Evolutionary conservation across 345 rosid species (phyloP).

Genomic region (Brassica juncea): DNA sequence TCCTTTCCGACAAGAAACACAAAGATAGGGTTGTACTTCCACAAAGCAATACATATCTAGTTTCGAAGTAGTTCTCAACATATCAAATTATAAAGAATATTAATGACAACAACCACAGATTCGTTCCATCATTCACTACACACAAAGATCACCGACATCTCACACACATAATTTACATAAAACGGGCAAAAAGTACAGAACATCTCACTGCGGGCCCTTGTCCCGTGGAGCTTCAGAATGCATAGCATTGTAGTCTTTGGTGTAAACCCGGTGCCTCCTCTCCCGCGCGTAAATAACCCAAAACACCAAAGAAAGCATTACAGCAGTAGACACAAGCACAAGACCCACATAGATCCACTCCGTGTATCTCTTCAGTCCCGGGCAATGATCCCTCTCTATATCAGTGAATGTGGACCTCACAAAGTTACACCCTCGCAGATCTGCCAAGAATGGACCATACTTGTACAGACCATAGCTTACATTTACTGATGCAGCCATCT

Average conservation of each 20-base stretch:
- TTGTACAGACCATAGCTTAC: slow-evolving; percentile 74
- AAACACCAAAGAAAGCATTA: slow-evolving; percentile 87
- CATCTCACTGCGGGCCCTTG: slow-evolving; percentile 38
- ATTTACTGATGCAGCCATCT: slow-evolving; percentile 71
- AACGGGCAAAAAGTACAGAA: slow-evolving; percentile 14
- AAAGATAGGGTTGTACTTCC: not conserved
- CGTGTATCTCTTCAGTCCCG: slow-evolving; percentile 57
- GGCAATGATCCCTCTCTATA: slow-evolving; percentile 58
- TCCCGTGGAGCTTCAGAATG: slow-evolving; percentile 34
- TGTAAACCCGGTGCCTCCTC: slow-evolving; percentile 77
- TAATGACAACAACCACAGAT: slow-evolving; percentile 21
- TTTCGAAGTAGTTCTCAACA: not conserved
- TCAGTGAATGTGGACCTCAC: slow-evolving; percentile 74
- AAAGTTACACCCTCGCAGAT: slow-evolving; percentile 71
- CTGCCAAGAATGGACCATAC: slow-evolving; percentile 81
- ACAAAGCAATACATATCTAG: not conserved
- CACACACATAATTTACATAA: slow-evolving; percentile 36
- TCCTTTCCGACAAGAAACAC: not conserved
- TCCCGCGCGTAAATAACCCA: slow-evolving; percentile 91
- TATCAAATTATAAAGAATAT: not conserved
- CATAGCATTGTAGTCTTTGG: slow-evolving; percentile 50
- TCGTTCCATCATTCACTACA: slow-evolving; percentile 10
- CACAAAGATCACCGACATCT: not conserved
- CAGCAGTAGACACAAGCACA: slow-evolving; percentile 74
- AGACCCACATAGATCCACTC: slow-evolving; percentile 80